Evolutionary conservation across 2,329 filamentous ascomycete species (phyloP).

Genomic region (Tolypocladium tundrense): DNA sequence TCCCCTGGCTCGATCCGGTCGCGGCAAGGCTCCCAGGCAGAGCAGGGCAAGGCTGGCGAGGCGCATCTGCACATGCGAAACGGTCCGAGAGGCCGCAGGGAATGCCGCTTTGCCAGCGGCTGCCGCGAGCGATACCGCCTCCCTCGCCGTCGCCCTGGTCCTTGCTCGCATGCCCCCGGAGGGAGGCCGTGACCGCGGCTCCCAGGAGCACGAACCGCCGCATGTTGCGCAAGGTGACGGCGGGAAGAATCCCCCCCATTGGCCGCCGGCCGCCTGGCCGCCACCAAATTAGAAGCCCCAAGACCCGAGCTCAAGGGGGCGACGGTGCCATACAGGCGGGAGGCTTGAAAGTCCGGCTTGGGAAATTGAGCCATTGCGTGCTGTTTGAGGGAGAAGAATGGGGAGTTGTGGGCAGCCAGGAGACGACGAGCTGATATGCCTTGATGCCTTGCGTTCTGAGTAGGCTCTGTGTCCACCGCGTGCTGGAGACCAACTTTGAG

Average conservation of each 20-base stretch:
- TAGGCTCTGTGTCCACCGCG: no score
- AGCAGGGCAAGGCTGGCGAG: neutral
- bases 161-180: neutral
- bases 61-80: neutral
- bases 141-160: neutral
- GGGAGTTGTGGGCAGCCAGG: no score
- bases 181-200: neutral
- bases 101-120: neutral
- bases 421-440: no score
- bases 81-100: neutral
- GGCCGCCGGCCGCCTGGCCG: neutral
- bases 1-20: neutral
- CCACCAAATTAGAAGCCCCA: neutral
- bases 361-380: no score
- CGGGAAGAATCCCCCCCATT: neutral
- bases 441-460: no score
- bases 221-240: neutral
- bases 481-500: no score
- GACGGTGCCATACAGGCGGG: no score
- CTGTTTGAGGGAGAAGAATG: no score
- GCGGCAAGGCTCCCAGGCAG: neutral
- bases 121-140: neutral
- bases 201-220: neutral
- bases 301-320: no score
- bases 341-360: no score